These are phyloP conservation scores for Hypomontagnella submonticulosa DNA, from an alignment of 495 filamentous ascomycete species.

Conservation along the genomic window DNA sequence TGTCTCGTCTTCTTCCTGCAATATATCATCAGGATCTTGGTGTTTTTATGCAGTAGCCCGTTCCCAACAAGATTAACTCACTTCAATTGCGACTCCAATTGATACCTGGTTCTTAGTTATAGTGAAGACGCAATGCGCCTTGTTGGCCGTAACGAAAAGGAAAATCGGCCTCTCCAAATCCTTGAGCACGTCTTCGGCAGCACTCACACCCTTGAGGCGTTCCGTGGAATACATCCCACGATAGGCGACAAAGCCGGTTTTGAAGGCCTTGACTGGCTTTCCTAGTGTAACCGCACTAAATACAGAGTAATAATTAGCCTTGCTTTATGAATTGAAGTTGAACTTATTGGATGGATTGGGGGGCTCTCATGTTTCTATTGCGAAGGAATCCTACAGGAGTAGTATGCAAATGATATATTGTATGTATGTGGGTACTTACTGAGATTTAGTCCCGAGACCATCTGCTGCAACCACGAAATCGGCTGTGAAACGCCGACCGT, in stretches of 20 bases:
- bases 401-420: not conserved
- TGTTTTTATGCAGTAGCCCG: no score
- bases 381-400: no score
- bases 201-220: conserved; percentile 2
- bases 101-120: conserved; percentile 6
- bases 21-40: not conserved
- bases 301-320: not conserved
- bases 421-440: no score
- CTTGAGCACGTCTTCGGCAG: conserved; percentile 11
- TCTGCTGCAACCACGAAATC: conserved; percentile 68
- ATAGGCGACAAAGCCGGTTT: conserved; percentile 14
- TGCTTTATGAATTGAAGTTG: not conserved
- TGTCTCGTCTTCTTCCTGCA: conserved; percentile 8
- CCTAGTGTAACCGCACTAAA: conserved; percentile 18
- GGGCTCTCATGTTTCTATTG: no score
- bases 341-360: no score
- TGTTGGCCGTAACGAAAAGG: not conserved
- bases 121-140: conserved; percentile 2
- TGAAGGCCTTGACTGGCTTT: conserved; percentile 19
- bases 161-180: conserved; percentile 1
- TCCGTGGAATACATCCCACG: conserved; percentile 22
- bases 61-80: not conserved
- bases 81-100: conserved; percentile 13
- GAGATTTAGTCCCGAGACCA: conserved; percentile 66
- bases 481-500: conserved; percentile 57